These are phyloP conservation scores for Bremia lactucae DNA, from an alignment of 352 stramenopile genomes.

Conservation along the genomic window DNA sequence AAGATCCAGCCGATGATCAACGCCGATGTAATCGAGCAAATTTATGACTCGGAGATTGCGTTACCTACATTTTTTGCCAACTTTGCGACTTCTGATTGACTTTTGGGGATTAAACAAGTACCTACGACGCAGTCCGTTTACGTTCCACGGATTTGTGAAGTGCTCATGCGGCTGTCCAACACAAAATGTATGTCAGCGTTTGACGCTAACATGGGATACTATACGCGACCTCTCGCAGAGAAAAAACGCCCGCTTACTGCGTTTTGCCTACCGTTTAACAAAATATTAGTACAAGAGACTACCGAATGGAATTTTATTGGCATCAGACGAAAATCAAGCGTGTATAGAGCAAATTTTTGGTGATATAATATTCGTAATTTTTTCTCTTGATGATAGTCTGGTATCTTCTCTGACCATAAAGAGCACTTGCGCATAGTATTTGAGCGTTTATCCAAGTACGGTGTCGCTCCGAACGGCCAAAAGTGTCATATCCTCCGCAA, in stretches of 20 bases:
- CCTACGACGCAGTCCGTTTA: neutral
- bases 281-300: no score
- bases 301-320: constrained; percentile 1
- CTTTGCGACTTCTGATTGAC: no score
- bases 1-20: no score
- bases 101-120: no score
- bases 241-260: neutral
- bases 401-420: neutral
- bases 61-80: no score
- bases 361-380: constrained; percentile 2
- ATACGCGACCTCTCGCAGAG: neutral
- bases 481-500: neutral
- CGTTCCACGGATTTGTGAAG: neutral
- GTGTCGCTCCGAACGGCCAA: neutral
- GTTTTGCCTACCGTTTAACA: no score
- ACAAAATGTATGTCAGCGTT: neutral
- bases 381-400: constrained; percentile 2
- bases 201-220: neutral
- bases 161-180: neutral
- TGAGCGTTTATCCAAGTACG: neutral
- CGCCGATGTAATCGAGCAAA: no score
- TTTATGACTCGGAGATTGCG: no score
- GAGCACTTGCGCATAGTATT: neutral
- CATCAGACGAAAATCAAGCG: constrained; percentile 1
- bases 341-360: constrained; percentile 1